phyloP scores from a whole-genome alignment of 2,329 filamentous ascomycete species.

The Fusarium verrucosum region DNA sequence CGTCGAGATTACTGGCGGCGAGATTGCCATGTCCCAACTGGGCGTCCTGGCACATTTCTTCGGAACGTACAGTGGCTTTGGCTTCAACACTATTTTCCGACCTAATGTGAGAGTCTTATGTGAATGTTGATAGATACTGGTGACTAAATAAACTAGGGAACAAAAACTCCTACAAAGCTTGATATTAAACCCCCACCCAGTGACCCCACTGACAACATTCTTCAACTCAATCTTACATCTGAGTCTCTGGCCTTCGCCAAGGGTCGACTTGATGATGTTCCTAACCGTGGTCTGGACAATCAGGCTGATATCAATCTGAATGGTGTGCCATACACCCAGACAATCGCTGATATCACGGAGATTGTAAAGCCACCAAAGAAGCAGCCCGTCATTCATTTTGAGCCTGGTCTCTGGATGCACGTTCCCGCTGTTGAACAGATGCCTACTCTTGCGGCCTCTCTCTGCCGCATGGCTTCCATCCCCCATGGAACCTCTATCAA shows the following conservation, averaged over 20 bases:
- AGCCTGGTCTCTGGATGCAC: conserved; percentile 53
- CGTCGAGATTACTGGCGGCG: conserved; percentile 1
- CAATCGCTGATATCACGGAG: conserved; percentile 48
- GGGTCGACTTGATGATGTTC: conserved; percentile 46
- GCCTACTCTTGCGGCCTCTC: conserved; percentile 38
- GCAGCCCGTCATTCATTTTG: conserved; percentile 51
- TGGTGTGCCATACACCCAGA: conserved; percentile 51
- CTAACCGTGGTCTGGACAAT: conserved; percentile 50
- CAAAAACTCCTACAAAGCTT: conserved; percentile 31
- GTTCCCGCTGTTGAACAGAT: conserved; percentile 46
- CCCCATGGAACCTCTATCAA: conserved; percentile 57
- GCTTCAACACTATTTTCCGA: conserved; percentile 53
- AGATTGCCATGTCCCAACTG: conserved; percentile 16
- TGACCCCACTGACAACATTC: conserved; percentile 43
- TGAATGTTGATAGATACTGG: accelerated
- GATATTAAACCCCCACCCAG: conserved; percentile 17
- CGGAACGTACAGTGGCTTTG: conserved; percentile 47
- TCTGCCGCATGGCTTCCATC: conserved; percentile 53
- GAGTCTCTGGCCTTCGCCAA: conserved; percentile 48
- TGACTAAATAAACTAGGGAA: background rate
- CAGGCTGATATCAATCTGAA: conserved; percentile 50
- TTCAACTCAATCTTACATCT: conserved; percentile 52
- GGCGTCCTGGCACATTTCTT: conserved; percentile 43
- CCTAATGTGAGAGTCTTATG: conserved; percentile 35
- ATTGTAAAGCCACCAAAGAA: conserved; percentile 25